Evolutionary conservation across 495 filamentous ascomycete species (phyloP).

Genomic region (Aspergillus cavernicola): DNA sequence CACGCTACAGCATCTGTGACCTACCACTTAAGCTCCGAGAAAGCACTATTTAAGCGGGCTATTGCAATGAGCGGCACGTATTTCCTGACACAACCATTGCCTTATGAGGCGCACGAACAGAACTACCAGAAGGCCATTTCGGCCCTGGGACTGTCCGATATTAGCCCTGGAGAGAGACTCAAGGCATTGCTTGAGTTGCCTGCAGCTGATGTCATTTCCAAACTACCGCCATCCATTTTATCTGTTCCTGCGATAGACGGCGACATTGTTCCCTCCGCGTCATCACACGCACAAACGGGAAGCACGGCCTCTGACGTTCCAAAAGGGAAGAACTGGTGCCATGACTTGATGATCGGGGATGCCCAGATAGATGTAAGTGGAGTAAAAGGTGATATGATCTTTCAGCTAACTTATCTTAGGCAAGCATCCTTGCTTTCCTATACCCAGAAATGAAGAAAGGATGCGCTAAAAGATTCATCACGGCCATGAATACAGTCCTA

Average conservation of each 20-base stretch:
- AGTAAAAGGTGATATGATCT: background rate
- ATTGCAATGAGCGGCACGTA: slow-evolving; percentile 40
- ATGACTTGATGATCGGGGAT: slow-evolving; percentile 41
- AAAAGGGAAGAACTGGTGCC: slow-evolving; percentile 31
- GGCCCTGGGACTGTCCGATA: slow-evolving; percentile 31
- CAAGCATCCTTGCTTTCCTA: slow-evolving; percentile 26
- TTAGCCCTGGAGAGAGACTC: slow-evolving; percentile 27
- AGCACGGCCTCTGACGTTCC: slow-evolving; percentile 18
- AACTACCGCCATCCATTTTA: slow-evolving; percentile 24
- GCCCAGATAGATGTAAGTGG: slow-evolving; percentile 38
- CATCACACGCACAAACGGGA: slow-evolving; percentile 22
- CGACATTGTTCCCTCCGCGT: slow-evolving; percentile 29
- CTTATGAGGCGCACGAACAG: slow-evolving; percentile 29
- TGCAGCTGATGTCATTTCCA: slow-evolving; percentile 28
- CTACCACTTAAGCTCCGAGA: slow-evolving; percentile 35
- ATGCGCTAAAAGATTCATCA: slow-evolving; percentile 29
- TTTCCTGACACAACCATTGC: slow-evolving; percentile 27
- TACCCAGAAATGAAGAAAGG: slow-evolving; percentile 23
- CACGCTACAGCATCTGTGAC: slow-evolving; percentile 27
- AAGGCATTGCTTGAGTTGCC: slow-evolving; percentile 30
- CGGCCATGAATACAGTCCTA: slow-evolving; percentile 21
- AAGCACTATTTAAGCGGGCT: slow-evolving; percentile 36
- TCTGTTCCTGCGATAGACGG: slow-evolving; percentile 30
- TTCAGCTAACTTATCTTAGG: slow-evolving; percentile 10
- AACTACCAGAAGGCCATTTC: slow-evolving; percentile 35